A percentile compares a stretch with the other conserved stretches of the same genome.
phyloP scores from a whole-genome alignment of 2,329 filamentous ascomycete genomes.

The Hypoxylon sp. region DNA sequence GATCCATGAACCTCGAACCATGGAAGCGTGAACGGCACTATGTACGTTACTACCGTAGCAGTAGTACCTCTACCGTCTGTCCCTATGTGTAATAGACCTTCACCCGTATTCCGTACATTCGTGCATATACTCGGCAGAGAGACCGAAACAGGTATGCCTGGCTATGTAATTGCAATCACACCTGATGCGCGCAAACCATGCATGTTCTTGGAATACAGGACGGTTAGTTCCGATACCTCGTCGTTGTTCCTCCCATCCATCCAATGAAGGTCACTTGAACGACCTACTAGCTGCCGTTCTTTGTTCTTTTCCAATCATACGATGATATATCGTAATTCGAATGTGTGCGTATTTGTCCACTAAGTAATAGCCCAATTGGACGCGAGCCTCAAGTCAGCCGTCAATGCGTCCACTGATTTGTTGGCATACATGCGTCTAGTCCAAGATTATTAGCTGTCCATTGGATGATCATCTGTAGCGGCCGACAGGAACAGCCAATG shows the following conservation, averaged over 20 bases:
- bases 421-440: conserved; percentile 40
- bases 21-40: conserved; percentile 41
- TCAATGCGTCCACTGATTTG: conserved; percentile 41
- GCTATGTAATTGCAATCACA: conserved; percentile 40
- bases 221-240: conserved; percentile 39
- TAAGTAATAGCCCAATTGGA: conserved; percentile 37
- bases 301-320: conserved; percentile 35
- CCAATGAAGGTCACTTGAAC: conserved; percentile 37
- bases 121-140: conserved; percentile 26
- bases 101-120: conserved; percentile 14
- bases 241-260: conserved; percentile 19
- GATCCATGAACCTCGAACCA: conserved; percentile 42
- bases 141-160: conserved; percentile 31
- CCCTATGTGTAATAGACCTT: conserved; percentile 19
- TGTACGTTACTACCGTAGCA: conserved; percentile 39
- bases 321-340: conserved; percentile 43
- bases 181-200: conserved; percentile 42
- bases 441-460: conserved; percentile 29
- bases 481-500: conserved; percentile 34
- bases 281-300: conserved; percentile 25
- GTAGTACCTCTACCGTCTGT: conserved; percentile 34
- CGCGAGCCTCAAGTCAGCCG: conserved; percentile 38
- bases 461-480: conserved; percentile 36
- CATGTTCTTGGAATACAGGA: conserved; percentile 36
- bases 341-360: conserved; percentile 26